Base-by-base conservation (phyloP, 2,329 filamentous ascomycete genomes). In the Arthrobotrys megalospora region DNA sequence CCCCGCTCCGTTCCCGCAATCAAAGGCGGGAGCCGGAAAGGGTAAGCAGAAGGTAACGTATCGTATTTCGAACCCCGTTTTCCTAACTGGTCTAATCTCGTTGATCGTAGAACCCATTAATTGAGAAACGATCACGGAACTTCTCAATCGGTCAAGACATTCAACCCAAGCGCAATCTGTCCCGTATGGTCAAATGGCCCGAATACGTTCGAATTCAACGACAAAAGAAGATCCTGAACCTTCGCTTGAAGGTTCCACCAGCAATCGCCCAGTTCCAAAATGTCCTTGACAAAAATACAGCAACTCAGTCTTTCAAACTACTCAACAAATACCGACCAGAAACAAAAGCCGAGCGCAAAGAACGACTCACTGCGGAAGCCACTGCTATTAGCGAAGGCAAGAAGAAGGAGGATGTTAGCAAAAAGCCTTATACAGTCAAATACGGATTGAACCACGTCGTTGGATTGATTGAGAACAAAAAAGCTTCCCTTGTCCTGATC, bases 311-410 rank as follows among this genome's bases (percentile, higher is more conserved):
- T 82, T 96, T 99, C 90, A 98, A 98, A 91, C 92, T 99, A 85
- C 93, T 99, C 85, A 97, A 97, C 93, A 99, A 99, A 91, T 99
- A 99, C 92, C 94, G 95, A 84, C 96, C 96, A 83, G 96, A 99
- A 91, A 96, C 93, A 87, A 98, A 97, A 91, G 88, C 89, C 84
- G 95, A 98, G 92, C 99, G 99, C 93, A 99, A 98, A 91, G 96
- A 99, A 90, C 94, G 96, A 88, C 90, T 99, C 82, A 91, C 93
- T 86, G 94, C 97, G 90, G 96, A 99, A 91, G 96, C 96, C 82
- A 97, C 94, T 84, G 96, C 96, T 84, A 91, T 99, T 86, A 91
- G 94, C 86, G 94, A 98, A 87, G 96, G 96, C 87, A 97, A 98
- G 93, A 99, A 98, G 93, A 98, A 98, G 93, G 96, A 99, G 90